A percentile compares a stretch with the other conserved stretches of the same genome.
Evolutionary conservation across 345 rosid genomes (phyloP).

Genomic region (Populus simonii): DNA sequence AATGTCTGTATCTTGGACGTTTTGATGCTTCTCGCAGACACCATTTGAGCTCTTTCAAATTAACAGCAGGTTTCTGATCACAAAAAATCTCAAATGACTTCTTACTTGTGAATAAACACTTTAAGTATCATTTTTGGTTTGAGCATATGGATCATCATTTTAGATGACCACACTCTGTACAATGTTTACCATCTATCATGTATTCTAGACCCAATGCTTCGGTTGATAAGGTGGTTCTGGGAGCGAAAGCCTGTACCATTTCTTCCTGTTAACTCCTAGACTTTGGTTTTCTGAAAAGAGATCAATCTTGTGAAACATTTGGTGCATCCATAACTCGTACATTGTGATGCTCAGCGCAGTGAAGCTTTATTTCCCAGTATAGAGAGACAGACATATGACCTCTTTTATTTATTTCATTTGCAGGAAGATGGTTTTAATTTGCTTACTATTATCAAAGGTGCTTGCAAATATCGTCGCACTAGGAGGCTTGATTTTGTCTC

Average conservation of each 20-base stretch:
- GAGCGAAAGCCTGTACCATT: neutral
- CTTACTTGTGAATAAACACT: neutral
- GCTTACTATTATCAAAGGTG: too few relatives aligned
- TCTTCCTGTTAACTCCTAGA: neutral
- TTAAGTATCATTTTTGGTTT: neutral
- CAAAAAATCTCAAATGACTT: neutral
- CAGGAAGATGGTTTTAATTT: slow-evolving; percentile 63
- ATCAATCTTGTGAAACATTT: neutral
- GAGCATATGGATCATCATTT: neutral
- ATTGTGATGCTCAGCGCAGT: neutral
- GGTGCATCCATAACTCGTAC: neutral
- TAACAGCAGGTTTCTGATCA: neutral
- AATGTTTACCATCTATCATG: neutral
- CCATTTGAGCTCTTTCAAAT: neutral
- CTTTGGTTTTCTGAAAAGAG: neutral
- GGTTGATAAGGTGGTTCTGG: neutral
- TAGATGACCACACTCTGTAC: neutral
- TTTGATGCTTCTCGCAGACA: neutral
- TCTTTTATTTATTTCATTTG: neutral
- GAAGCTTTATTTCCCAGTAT: neutral
- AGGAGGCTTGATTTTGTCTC: too few relatives aligned
- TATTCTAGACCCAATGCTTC: neutral
- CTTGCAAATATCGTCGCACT: too few relatives aligned
- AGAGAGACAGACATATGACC: neutral
- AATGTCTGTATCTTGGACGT: neutral